Evolutionary conservation across 2,329 filamentous ascomycete species (phyloP), one percentile per base, ranked within the genome.

Genomic region (Neofusicoccum kwambonambiense): DNA sequence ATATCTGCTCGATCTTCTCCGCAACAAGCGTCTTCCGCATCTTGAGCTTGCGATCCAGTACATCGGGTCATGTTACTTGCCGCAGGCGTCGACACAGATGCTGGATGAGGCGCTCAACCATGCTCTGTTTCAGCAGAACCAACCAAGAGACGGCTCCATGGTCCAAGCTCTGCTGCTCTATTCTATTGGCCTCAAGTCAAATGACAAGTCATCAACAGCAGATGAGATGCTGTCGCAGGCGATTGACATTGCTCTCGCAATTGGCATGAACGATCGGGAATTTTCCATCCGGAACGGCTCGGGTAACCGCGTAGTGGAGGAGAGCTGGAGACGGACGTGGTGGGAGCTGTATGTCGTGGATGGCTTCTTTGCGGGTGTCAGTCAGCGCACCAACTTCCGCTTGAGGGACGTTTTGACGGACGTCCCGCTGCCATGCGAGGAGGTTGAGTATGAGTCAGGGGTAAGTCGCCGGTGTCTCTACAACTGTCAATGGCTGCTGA

Each of bases 301-400:
- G 34, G 86, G 87, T 4, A 86, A 90, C 66, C 82, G 86, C 0
- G 81, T 92, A 1, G 74, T 93, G 3, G 91, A 94, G 73, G 93
- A 97, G 76, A 91, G 89, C 74, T 90, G 92, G 86, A 86, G 92
- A 17, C 84, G 93, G 65, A 97, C 93, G 1, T 97, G 93, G 93
- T 97, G 93, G 93, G 92, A 86, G 70, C 72, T 91, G 44, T 94
- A 89, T 73, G 85, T 91, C n/a, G 85, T 92, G 13, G 92, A 96
- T 74, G 91, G 90, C 63, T 90, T 96, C 84, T 84, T 96, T 69
- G 91, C 92, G 4, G 91, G 91, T 3, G 88, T 96, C 69, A 91
- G 90, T 69, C 85, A 88, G 12, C 85, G 87, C 67, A 89, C 90
- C 47, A 89, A 86, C 64, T 91, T 91, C 74, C 77, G 84, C n/a